A percentile compares a stretch with the other conserved stretches of the same genome.
These are phyloP conservation scores for Vaccinium myrtillus DNA, from an alignment of 148 eudicot genomes.

Conservation along the genomic window DNA sequence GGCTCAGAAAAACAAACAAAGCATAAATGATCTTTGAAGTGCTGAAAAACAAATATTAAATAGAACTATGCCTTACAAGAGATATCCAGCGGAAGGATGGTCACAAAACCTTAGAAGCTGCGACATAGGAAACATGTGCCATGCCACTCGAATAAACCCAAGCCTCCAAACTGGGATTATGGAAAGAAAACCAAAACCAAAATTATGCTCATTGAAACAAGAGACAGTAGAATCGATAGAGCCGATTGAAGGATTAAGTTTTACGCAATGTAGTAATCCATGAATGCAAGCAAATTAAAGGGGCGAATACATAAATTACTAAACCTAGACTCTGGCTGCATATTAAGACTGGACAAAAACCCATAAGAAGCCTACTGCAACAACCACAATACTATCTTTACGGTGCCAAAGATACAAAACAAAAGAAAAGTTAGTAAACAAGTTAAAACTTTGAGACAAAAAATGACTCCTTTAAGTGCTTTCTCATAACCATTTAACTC, in stretches of 20 bases:
- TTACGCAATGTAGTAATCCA: neutral
- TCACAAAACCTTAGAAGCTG: constrained; percentile 7
- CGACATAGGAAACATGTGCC: constrained; percentile 6
- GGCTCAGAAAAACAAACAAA: neutral
- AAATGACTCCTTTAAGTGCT: neutral
- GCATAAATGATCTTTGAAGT: neutral
- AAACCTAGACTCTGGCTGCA: neutral
- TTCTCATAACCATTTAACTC: neutral
- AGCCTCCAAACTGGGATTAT: neutral
- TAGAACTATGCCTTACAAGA: neutral
- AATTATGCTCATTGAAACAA: neutral
- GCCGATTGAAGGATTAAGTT: neutral
- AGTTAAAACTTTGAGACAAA: neutral
- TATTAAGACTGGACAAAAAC: neutral
- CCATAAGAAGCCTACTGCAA: neutral
- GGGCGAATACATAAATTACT: neutral
- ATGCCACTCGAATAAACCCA: constrained; percentile 2
- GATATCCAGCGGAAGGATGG: neutral
- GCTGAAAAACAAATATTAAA: neutral
- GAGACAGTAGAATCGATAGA: neutral
- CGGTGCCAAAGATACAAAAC: neutral
- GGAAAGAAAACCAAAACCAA: neutral
- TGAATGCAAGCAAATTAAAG: neutral
- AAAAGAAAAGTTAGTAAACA: neutral
- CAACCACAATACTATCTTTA: neutral